A percentile compares a stretch with the other conserved stretches of the same genome.
Evolutionary conservation across 257 asterid species (phyloP).

Genomic region (Solanum bukasovii): DNA sequence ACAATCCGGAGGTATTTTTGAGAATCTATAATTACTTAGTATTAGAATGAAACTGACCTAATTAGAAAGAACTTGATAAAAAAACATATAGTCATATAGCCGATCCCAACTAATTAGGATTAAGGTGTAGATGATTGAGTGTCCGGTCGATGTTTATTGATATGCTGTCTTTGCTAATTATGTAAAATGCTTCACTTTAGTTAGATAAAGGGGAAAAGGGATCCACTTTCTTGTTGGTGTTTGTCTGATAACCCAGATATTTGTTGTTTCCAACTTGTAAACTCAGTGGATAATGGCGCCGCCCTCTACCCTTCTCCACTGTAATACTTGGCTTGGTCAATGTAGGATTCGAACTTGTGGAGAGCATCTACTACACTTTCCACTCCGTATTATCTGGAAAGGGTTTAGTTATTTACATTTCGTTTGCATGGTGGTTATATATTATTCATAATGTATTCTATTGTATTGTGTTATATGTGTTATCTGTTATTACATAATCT

Average conservation of each 20-base stretch:
- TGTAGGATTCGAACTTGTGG: neutral
- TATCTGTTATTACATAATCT: neutral
- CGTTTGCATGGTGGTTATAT: neutral
- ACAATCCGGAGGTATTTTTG: slow-evolving; percentile 41
- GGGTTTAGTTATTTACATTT: neutral
- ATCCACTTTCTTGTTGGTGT: neutral
- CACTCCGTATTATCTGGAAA: neutral
- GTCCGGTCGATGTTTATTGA: neutral
- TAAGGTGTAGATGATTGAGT: neutral
- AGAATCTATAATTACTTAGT: neutral
- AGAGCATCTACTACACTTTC: neutral
- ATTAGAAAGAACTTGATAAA: neutral
- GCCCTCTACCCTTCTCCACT: neutral
- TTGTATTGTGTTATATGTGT: neutral
- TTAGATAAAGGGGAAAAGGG: neutral
- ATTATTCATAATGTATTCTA: neutral
- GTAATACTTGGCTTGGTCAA: neutral
- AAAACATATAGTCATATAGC: neutral
- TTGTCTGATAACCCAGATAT: neutral
- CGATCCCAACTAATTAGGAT: neutral
- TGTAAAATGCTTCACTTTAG: neutral
- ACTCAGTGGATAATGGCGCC: neutral
- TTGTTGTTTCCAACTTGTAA: neutral
- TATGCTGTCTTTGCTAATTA: neutral
- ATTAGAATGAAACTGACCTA: neutral